Evolutionary conservation across 1,284 basidiomycete genomes (phyloP).

Genomic region (Taiwanofungus camphoratus): DNA sequence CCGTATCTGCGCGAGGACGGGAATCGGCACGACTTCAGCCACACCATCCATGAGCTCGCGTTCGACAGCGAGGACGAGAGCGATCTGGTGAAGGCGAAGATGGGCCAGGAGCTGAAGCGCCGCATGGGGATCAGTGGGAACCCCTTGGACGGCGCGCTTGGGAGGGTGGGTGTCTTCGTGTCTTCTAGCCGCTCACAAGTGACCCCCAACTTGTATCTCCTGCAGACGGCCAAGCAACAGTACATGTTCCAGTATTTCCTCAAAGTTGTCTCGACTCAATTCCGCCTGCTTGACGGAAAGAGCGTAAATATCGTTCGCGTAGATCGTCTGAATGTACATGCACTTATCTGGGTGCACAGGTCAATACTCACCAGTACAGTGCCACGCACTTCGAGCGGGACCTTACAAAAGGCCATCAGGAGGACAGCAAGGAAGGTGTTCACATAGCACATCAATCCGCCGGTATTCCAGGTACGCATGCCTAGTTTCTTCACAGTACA

Average conservation of each 20-base stretch:
- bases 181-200: neutral
- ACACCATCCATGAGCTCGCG: conserved; percentile 77
- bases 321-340: neutral
- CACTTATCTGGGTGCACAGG: conserved; percentile 30
- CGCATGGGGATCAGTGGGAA: conserved; percentile 72
- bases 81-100: conserved; percentile 55
- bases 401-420: conserved; percentile 53
- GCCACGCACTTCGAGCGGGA: conserved; percentile 96
- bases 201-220: conserved; percentile 7
- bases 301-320: conserved; percentile 41
- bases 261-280: conserved; percentile 93
- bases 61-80: conserved; percentile 85
- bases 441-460: conserved; percentile 76
- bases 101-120: conserved; percentile 65
- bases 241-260: conserved; percentile 98
- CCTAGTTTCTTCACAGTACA: neutral
- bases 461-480: conserved; percentile 67
- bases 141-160: conserved; percentile 73
- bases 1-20: conserved; percentile 89
- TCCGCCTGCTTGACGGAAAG: conserved; percentile 75
- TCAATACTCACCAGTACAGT: conserved; percentile 88
- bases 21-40: conserved; percentile 91
- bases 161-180: conserved; percentile 41
- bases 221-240: conserved; percentile 59
- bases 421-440: conserved; percentile 65